phyloP scores from a whole-genome alignment of 805 yeast genomes.

The Saccharomyces eubayanus region DNA sequence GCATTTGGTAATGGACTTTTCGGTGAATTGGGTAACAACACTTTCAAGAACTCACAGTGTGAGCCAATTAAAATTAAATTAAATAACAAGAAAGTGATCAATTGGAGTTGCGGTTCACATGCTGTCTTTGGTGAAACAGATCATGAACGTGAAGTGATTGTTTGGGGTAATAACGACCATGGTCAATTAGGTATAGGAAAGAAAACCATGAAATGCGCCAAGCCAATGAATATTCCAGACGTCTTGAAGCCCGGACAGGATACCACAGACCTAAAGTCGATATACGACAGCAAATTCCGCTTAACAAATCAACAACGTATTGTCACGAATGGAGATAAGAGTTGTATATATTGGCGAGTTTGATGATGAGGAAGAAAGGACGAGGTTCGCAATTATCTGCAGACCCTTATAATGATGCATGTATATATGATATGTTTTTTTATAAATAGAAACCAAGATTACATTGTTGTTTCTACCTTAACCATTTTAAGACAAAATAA shows the following conservation, averaged over 20 bases:
- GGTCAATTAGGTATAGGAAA: slow-evolving; percentile 87
- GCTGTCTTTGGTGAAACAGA: slow-evolving; percentile 2
- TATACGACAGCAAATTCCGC: background rate
- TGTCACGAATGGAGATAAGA: slow-evolving; percentile 52
- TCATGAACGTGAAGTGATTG: slow-evolving; percentile 64
- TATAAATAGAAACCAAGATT: background rate
- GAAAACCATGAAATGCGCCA: slow-evolving; percentile 42
- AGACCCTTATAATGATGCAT: background rate
- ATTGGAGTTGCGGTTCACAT: slow-evolving; percentile 54
- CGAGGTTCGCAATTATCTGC: background rate
- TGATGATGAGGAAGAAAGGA: slow-evolving; percentile 1
- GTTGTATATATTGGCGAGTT: slow-evolving; percentile 53
- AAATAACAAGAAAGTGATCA: slow-evolving; percentile 40
- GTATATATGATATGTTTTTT: slow-evolving; percentile 1
- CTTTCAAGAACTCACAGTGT: slow-evolving; percentile 63
- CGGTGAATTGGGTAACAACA: slow-evolving; percentile 81
- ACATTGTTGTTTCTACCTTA: slow-evolving; percentile 35
- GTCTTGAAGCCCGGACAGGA: slow-evolving; percentile 45
- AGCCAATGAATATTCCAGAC: slow-evolving; percentile 47
- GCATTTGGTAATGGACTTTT: slow-evolving; percentile 77
- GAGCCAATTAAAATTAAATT: slow-evolving; percentile 50
- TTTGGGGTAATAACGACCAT: slow-evolving; percentile 77
- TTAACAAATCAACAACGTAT: slow-evolving; percentile 41
- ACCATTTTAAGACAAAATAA: slow-evolving; percentile 55
- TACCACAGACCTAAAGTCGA: background rate